phyloP scores from a whole-genome alignment of 305 asterid genomes.

The Striga hermonthica region DNA sequence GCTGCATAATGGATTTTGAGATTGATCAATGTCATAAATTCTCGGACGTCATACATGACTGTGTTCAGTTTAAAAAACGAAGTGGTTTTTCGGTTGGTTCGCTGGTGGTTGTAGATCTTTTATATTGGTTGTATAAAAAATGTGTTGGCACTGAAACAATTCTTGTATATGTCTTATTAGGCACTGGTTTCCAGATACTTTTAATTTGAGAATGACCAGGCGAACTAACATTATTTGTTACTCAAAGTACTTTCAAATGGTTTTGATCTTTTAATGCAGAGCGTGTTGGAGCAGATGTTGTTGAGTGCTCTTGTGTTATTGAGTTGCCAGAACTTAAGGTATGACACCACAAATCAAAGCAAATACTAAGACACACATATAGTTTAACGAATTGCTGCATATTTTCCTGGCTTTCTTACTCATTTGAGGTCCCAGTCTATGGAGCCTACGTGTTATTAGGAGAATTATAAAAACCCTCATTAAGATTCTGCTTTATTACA shows the following conservation, averaged over 20 bases:
- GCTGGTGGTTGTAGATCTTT: too few species aligned
- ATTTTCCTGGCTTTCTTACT: too few species aligned
- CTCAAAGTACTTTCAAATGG: slow-evolving; percentile 29
- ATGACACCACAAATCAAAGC: slow-evolving; percentile 19
- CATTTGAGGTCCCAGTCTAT: too few species aligned
- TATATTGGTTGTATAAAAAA: background rate
- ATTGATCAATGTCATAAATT: too few species aligned
- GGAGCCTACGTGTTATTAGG: too few species aligned
- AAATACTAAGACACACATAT: background rate
- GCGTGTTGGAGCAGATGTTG: slow-evolving; percentile 71
- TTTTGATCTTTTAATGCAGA: slow-evolving; percentile 45
- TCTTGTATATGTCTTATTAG: background rate
- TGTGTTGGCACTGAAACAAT: background rate
- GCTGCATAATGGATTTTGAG: background rate
- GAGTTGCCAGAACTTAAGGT: slow-evolving; percentile 87
- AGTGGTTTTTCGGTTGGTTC: background rate
- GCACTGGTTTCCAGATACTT: background rate
- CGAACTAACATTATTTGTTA: background rate
- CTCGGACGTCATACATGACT: background rate
- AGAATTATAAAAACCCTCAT: too few species aligned
- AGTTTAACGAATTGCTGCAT: too few species aligned
- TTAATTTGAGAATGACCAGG: background rate
- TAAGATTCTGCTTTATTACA: too few species aligned
- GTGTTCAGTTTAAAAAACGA: background rate
- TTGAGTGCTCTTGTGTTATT: slow-evolving; percentile 91